Conservation (phyloP, 495 filamentous ascomycete species). For the Chlorociboria aeruginascens region DNA sequence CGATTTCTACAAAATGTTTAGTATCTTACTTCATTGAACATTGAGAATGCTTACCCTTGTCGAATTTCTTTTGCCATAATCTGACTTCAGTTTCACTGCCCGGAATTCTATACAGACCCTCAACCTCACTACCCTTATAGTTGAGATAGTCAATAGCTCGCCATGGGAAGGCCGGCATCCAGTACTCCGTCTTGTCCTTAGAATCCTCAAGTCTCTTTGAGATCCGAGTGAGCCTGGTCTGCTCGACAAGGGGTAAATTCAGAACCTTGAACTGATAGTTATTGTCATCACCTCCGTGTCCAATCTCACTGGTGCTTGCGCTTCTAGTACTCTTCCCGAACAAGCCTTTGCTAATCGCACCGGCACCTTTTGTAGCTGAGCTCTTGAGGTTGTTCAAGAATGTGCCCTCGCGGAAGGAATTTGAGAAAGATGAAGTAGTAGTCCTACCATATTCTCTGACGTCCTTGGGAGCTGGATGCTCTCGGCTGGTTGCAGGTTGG, state of each 20-base stretch:
- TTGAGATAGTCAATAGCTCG: slow-evolving; percentile 90
- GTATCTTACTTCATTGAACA: not conserved
- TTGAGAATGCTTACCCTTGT: slow-evolving; percentile 43
- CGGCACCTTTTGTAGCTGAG: slow-evolving; percentile 59
- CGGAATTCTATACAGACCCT: slow-evolving; percentile 80
- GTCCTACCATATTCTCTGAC: slow-evolving; percentile 19
- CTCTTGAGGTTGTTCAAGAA: slow-evolving; percentile 65
- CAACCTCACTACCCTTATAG: slow-evolving; percentile 78
- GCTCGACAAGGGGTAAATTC: slow-evolving; percentile 68
- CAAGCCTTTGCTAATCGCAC: slow-evolving; percentile 64
- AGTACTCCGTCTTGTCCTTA: slow-evolving; percentile 87
- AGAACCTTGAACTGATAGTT: slow-evolving; percentile 69
- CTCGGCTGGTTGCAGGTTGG: slow-evolving; percentile 24
- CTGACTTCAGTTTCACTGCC: slow-evolving; percentile 76
- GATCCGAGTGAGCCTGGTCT: slow-evolving; percentile 76
- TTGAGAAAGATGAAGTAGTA: slow-evolving; percentile 27
- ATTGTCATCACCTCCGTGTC: slow-evolving; percentile 51
- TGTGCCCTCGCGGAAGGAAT: slow-evolving; percentile 49
- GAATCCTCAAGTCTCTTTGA: slow-evolving; percentile 74
- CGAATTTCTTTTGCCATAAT: slow-evolving; percentile 78
- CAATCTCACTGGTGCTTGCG: slow-evolving; percentile 56
- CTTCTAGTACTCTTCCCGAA: slow-evolving; percentile 65
- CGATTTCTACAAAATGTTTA: slow-evolving; percentile 45
- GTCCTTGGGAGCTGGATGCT: slow-evolving; percentile 4
- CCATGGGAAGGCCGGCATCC: slow-evolving; percentile 92